Evolutionary conservation across 257 asterid genomes (phyloP).

Genomic region (Solanum dulcamara): DNA sequence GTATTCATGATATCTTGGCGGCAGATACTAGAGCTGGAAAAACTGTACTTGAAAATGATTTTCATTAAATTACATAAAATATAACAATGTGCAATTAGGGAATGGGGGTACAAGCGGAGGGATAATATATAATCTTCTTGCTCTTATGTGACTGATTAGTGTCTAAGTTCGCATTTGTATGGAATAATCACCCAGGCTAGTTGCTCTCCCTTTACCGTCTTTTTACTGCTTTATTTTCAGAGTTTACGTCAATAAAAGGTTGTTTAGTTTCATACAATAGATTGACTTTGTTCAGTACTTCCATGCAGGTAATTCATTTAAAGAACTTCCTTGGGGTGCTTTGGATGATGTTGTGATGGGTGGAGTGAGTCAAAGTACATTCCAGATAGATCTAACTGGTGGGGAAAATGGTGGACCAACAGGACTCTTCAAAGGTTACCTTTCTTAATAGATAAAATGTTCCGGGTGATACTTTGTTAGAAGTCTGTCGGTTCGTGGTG

Average conservation of each 20-base stretch:
- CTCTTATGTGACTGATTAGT: not conserved
- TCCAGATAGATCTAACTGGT: conserved; percentile 57
- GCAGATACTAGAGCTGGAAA: not conserved
- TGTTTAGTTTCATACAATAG: not conserved
- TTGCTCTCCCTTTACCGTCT: not conserved
- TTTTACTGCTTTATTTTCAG: not conserved
- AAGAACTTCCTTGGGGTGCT: conserved; percentile 89
- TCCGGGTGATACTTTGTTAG: not conserved
- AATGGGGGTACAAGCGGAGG: not conserved
- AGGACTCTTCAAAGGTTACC: conserved; percentile 77
- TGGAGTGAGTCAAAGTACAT: conserved; percentile 90
- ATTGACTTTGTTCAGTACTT: conserved; percentile 1
- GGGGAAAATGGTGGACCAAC: conserved; percentile 80
- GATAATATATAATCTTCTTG: not conserved
- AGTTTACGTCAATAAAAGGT: not conserved
- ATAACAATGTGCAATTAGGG: not conserved
- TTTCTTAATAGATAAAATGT: not conserved
- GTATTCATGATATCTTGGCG: not conserved
- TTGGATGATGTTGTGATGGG: conserved; percentile 99
- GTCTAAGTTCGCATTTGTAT: not conserved
- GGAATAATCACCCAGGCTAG: not conserved
- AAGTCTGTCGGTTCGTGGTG: not conserved
- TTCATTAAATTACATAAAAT: not conserved
- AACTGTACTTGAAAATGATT: not conserved
- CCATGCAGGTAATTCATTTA: conserved; percentile 41